Evolutionary conservation across 2,329 filamentous ascomycete genomes (phyloP).

Genomic region (Trichoderma sp.): DNA sequence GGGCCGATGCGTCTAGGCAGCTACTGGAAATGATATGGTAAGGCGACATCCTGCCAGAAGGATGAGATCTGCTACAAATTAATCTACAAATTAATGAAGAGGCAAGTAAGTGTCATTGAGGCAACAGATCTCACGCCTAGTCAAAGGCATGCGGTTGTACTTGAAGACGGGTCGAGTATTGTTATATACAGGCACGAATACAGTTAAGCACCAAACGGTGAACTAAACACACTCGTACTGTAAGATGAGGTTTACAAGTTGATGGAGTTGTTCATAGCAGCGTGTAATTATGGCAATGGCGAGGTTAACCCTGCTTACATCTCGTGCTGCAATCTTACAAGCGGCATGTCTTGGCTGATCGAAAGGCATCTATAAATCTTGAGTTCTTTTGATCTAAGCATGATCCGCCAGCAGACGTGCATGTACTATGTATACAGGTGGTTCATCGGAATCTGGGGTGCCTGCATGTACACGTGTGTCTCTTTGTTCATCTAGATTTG

Average conservation of each 20-base stretch:
- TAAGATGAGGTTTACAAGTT: background rate
- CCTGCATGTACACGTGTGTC: background rate
- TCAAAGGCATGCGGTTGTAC: background rate
- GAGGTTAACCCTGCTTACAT: background rate
- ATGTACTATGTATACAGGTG: background rate
- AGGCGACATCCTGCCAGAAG: background rate
- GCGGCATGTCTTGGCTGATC: background rate
- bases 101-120: background rate
- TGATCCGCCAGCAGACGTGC: no score
- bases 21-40: background rate
- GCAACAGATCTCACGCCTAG: background rate
- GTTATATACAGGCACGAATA: no score
- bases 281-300: background rate
- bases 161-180: no score
- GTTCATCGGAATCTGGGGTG: background rate
- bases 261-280: background rate
- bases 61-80: background rate
- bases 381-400: background rate
- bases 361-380: background rate
- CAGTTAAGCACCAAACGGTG: background rate
- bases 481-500: background rate
- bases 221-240: no score
- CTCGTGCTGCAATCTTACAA: background rate
- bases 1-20: background rate
- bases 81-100: background rate